Percentiles rank a stretch among this genome's conserved stretches.
phyloP scores from a whole-genome alignment of 208 protist genomes.

The Borovskyia barvae region DNA sequence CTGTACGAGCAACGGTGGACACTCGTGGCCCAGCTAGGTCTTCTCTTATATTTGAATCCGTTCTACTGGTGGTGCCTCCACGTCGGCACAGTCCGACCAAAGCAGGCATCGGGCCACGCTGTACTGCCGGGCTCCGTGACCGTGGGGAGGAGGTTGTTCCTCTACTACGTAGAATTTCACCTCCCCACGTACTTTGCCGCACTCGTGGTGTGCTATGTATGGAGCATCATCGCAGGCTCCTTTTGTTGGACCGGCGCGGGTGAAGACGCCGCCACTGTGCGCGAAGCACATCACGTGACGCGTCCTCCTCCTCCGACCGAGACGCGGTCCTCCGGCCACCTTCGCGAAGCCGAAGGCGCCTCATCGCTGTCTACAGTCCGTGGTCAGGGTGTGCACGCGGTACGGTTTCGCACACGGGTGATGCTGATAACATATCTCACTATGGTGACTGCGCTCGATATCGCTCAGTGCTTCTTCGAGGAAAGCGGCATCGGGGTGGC shows the following conservation, averaged over 20 bases:
- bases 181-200: constrained; percentile 71
- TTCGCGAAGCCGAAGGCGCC: no score
- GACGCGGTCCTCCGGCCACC: no score
- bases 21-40: constrained; percentile 39
- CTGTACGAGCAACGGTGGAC: constrained; percentile 70
- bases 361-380: no score
- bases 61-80: constrained; percentile 61
- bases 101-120: neutral
- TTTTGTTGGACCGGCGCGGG: constrained; percentile 21
- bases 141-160: no score
- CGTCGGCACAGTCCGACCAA: neutral
- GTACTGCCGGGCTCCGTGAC: no score
- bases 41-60: constrained; percentile 67
- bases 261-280: neutral
- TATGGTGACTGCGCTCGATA: constrained; percentile 31
- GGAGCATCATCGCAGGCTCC: constrained; percentile 51
- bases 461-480: constrained; percentile 27
- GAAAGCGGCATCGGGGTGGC: constrained; percentile 29
- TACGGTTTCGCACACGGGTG: constrained; percentile 37
- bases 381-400: neutral
- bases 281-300: neutral
- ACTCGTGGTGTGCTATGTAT: constrained; percentile 56
- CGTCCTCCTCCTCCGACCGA: neutral
- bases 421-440: constrained; percentile 26
- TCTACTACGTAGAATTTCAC: constrained; percentile 70